These are phyloP conservation scores for Taphrina deformans DNA, from an alignment of 1,139 yeast genomes.

Conservation along the genomic window DNA sequence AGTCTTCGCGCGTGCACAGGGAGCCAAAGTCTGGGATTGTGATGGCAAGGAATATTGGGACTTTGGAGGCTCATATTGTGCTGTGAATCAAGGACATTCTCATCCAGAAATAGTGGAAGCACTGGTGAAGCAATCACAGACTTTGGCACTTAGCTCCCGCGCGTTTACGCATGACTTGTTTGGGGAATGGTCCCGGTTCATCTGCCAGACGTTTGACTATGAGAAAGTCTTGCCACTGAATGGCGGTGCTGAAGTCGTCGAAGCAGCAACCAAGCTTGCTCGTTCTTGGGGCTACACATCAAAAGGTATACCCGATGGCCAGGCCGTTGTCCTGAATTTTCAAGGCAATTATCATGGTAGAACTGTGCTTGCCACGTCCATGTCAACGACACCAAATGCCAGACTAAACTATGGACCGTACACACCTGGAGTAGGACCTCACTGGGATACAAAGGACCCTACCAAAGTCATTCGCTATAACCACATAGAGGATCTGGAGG, in stretches of 20 bases:
- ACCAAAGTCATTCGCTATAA: conserved; percentile 66
- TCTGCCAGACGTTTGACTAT: conserved; percentile 83
- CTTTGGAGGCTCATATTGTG: conserved; percentile 63
- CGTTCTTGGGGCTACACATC: conserved; percentile 95
- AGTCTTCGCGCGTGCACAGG: conserved; percentile 78
- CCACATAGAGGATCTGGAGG: conserved; percentile 78
- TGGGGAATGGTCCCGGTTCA: conserved; percentile 80
- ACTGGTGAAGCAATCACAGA: conserved; percentile 79
- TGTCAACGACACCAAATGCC: conserved; percentile 95
- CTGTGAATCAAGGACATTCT: conserved; percentile 97
- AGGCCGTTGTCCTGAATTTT: conserved; percentile 86
- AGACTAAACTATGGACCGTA: conserved; percentile 87
- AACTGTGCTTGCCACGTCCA: conserved; percentile 89
- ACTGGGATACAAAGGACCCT: conserved; percentile 55
- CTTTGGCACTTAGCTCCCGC: conserved; percentile 80
- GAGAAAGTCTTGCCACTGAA: conserved; percentile 93
- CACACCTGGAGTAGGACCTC: conserved; percentile 77
- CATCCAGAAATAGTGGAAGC: conserved; percentile 90
- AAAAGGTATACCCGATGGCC: conserved; percentile 76
- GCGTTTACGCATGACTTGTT: conserved; percentile 93
- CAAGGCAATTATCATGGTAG: conserved; percentile 93
- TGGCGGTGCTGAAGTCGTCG: conserved; percentile 94
- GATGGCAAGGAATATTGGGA: conserved; percentile 62
- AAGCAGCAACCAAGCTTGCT: conserved; percentile 88
- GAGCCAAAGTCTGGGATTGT: conserved; percentile 97